Evolutionary conservation across 2,329 filamentous ascomycete species (phyloP).

Genomic region (Fusarium sulawesiense): DNA sequence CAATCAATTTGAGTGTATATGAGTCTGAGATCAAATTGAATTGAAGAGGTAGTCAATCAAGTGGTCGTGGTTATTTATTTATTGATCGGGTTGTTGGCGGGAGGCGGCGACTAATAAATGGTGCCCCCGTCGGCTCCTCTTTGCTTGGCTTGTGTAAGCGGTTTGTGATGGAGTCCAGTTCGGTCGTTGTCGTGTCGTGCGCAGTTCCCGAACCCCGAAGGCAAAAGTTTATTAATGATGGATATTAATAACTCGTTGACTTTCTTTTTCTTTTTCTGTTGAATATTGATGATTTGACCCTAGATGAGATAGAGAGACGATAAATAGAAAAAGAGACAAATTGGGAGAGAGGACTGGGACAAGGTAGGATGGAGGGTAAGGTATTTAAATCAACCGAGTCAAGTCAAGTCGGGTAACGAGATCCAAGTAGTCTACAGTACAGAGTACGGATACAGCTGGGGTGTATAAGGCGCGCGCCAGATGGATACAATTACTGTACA

Average conservation of each 20-base stretch:
- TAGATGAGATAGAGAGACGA: background rate
- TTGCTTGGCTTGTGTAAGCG: constrained; percentile 36
- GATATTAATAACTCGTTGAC: background rate
- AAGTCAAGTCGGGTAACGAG: constrained; percentile 31
- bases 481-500: background rate
- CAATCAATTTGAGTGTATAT: background rate
- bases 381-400: constrained; percentile 38
- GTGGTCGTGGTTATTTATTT: background rate
- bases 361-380: constrained; percentile 17
- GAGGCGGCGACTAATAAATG: constrained; percentile 28
- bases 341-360: background rate
- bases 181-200: constrained; percentile 3
- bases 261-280: background rate
- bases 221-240: constrained; percentile 7
- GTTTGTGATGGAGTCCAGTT: constrained; percentile 23
- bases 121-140: constrained; percentile 12
- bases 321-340: background rate
- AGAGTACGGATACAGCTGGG: constrained; percentile 18
- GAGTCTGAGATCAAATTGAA: background rate
- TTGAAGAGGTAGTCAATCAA: background rate
- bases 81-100: constrained; percentile 14
- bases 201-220: constrained; percentile 38
- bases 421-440: constrained; percentile 16
- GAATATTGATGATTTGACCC: background rate
- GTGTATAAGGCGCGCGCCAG: constrained; percentile 13